Percentiles rank a stretch among this genome's conserved stretches.
Evolutionary conservation across 768 basidiomycete genomes (phyloP).

Genomic region (Collybia mongolica): DNA sequence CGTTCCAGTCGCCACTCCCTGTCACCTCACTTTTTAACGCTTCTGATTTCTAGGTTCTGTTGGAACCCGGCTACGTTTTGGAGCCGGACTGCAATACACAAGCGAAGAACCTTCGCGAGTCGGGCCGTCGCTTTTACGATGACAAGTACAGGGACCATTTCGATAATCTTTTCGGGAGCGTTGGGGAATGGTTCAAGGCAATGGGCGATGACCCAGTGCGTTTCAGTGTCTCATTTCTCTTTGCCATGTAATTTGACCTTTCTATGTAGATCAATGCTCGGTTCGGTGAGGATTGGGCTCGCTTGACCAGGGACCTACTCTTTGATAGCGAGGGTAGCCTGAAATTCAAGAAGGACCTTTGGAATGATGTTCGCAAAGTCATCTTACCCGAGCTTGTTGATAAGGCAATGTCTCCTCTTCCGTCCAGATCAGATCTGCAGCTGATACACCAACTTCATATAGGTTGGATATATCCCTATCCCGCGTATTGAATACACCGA

Average conservation of each 20-base stretch:
- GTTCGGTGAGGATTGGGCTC: constrained; percentile 81
- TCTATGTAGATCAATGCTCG: constrained; percentile 53
- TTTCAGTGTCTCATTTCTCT: background rate
- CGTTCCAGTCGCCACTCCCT: constrained; percentile 8
- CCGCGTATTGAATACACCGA: constrained; percentile 95
- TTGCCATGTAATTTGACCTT: background rate
- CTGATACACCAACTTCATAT: background rate
- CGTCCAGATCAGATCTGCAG: no score
- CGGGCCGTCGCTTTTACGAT: constrained; percentile 78
- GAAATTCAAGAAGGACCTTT: constrained; percentile 84
- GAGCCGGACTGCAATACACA: constrained; percentile 71
- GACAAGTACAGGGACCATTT: constrained; percentile 67
- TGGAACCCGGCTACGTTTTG: constrained; percentile 86
- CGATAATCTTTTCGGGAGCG: constrained; percentile 70
- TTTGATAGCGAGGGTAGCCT: constrained; percentile 80
- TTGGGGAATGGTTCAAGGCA: constrained; percentile 78
- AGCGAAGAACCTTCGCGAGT: constrained; percentile 61
- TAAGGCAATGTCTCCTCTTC: constrained; percentile 42
- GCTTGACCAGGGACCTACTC: constrained; percentile 81
- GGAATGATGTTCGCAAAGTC: constrained; percentile 84
- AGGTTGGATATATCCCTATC: constrained; percentile 84
- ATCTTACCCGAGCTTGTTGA: constrained; percentile 80
- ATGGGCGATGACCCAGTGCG: constrained; percentile 78
- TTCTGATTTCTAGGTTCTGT: constrained; percentile 46
- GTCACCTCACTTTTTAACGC: background rate